These are phyloP conservation scores for Debaryomycetaceae sp. DNA, from an alignment of 1,139 yeast species.

Conservation along the genomic window DNA sequence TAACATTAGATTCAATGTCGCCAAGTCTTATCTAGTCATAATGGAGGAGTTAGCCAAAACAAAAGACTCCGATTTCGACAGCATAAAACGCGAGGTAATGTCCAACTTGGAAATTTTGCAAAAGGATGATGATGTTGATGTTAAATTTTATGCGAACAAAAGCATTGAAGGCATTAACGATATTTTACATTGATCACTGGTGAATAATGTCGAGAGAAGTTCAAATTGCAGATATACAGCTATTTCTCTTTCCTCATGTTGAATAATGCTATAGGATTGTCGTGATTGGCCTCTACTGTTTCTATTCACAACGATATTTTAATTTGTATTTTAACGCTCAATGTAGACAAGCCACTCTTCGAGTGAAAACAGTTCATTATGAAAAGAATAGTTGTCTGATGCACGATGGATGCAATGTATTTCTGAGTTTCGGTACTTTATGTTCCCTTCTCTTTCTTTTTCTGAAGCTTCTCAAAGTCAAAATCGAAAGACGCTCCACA, in stretches of 20 bases:
- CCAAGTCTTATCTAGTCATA: slow-evolving; percentile 70
- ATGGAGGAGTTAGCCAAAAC: slow-evolving; percentile 46
- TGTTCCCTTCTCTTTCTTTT: slow-evolving; percentile 14
- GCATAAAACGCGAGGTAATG: slow-evolving; percentile 52
- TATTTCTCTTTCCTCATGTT: not conserved
- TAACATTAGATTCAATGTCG: slow-evolving; percentile 91
- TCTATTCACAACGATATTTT: not conserved
- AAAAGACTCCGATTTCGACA: slow-evolving; percentile 20
- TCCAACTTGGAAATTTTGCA: slow-evolving; percentile 64
- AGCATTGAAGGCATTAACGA: slow-evolving; percentile 43
- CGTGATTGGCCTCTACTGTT: not conserved
- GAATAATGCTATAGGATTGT: not conserved
- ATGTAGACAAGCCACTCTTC: not conserved
- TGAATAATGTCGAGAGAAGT: not conserved
- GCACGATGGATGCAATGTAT: too few species aligned
- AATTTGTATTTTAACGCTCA: not conserved
- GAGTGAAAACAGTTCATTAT: not conserved
- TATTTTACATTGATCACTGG: slow-evolving; percentile 10
- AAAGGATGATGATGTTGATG: slow-evolving; percentile 83
- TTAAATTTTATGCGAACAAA: slow-evolving; percentile 75
- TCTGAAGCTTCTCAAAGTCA: slow-evolving; percentile 57
- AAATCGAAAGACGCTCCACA: slow-evolving; percentile 95
- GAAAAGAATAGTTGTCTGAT: too few species aligned
- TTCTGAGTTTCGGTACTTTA: too few species aligned
- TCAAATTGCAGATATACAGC: not conserved